Evolutionary conservation across 2,329 filamentous ascomycete genomes (phyloP).

Genomic region (Amesomyces nigricolor): DNA sequence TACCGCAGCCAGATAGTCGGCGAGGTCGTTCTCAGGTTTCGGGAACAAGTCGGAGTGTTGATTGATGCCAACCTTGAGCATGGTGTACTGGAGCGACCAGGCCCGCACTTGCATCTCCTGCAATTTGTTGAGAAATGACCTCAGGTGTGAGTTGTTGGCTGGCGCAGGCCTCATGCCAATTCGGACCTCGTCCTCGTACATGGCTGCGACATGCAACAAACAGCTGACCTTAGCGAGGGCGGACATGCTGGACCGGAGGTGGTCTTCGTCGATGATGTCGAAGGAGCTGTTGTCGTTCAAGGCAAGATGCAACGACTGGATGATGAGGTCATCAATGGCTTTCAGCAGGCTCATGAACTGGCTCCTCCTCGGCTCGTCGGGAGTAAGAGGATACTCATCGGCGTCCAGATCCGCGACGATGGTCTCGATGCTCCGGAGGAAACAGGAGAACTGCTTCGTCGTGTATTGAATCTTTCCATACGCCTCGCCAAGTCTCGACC

Average conservation of each 20-base stretch:
- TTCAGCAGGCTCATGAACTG: constrained; percentile 72
- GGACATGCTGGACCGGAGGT: constrained; percentile 66
- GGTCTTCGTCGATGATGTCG: constrained; percentile 76
- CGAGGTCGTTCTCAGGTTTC: constrained; percentile 63
- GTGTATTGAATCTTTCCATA: constrained; percentile 79
- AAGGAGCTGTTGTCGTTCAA: constrained; percentile 65
- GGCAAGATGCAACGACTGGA: constrained; percentile 63
- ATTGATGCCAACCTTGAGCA: constrained; percentile 68
- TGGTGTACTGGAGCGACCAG: constrained; percentile 81
- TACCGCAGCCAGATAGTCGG: constrained; percentile 72
- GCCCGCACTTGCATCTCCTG: constrained; percentile 81
- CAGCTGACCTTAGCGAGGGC: constrained; percentile 66
- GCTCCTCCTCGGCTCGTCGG: constrained; percentile 60
- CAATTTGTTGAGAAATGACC: constrained; percentile 60
- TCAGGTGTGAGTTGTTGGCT: constrained; percentile 50
- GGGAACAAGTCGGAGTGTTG: constrained; percentile 62
- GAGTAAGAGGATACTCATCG: constrained; percentile 57
- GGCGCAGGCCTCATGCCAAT: constrained; percentile 65
- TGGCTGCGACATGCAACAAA: constrained; percentile 70
- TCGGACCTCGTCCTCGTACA: constrained; percentile 81
- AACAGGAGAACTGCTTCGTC: constrained; percentile 84
- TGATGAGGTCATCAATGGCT: constrained; percentile 70
- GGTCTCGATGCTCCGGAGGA: constrained; percentile 78
- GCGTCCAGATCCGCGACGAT: constrained; percentile 58
- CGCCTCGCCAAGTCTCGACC: constrained; percentile 84